Percentiles rank a stretch among this genome's conserved stretches.
Evolutionary conservation across 768 basidiomycete genomes (phyloP).

Genomic region (Trametes gibbosa): DNA sequence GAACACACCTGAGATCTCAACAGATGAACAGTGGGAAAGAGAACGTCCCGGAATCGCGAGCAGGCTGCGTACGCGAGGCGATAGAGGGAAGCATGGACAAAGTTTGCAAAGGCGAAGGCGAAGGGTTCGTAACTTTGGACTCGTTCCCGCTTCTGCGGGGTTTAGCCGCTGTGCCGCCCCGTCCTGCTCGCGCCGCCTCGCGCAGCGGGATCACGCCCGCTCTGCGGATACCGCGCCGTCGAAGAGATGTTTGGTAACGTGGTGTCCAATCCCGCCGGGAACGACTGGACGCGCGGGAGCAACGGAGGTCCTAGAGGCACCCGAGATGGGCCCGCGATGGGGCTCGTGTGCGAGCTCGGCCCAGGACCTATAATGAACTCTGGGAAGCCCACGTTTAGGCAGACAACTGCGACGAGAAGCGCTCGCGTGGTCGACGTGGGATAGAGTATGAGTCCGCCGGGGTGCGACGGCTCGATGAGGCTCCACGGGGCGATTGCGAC

Average conservation of each 20-base stretch:
- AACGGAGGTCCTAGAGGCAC: slow-evolving; percentile 1
- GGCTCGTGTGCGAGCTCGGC: neutral
- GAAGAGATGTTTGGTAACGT: slow-evolving; percentile 23
- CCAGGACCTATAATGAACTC: slow-evolving; percentile 19
- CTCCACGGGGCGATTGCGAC: slow-evolving; percentile 54
- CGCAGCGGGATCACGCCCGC: neutral
- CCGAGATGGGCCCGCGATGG: slow-evolving; percentile 1
- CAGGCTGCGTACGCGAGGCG: neutral
- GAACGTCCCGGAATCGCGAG: neutral
- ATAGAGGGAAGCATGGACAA: neutral
- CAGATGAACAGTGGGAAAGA: neutral
- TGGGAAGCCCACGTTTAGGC: slow-evolving; percentile 25
- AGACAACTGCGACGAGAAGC: slow-evolving; percentile 29
- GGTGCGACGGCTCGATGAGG: slow-evolving; percentile 39
- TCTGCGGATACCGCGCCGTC: slow-evolving; percentile 19
- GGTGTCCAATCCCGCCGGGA: slow-evolving; percentile 19
- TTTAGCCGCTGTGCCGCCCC: slow-evolving; percentile 13
- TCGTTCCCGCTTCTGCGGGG: neutral
- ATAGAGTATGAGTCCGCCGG: slow-evolving; percentile 42
- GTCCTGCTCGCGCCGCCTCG: neutral
- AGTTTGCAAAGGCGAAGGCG: neutral
- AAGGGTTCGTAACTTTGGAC: neutral
- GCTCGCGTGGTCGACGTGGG: slow-evolving; percentile 24
- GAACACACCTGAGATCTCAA: neutral
- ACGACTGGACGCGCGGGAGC: slow-evolving; percentile 17